phyloP scores from a whole-genome alignment of 2,329 filamentous ascomycete genomes.

The Diaporthe vaccinii region DNA sequence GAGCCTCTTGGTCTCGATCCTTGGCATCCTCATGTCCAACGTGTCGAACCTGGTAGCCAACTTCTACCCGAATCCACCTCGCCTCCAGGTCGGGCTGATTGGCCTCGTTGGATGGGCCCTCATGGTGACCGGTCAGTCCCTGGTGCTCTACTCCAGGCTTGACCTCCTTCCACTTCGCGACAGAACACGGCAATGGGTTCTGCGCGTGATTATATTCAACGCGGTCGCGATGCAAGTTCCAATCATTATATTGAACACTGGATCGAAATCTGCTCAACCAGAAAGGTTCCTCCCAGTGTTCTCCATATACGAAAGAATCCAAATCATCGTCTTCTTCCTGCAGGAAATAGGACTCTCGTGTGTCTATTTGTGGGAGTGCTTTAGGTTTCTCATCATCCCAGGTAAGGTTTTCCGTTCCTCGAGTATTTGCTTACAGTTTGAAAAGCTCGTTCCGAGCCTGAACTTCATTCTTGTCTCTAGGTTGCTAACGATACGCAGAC shows the following conservation, averaged over 20 bases:
- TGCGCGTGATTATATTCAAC: not conserved
- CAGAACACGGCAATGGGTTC: not conserved
- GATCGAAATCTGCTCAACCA: not conserved
- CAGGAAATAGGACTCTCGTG: conserved; percentile 8
- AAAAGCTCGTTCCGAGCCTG: too few relatives aligned
- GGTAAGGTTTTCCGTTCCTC: not conserved
- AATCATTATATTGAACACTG: not conserved
- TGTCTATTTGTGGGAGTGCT: conserved; percentile 14
- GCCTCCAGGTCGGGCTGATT: not conserved
- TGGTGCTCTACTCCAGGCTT: conserved; percentile 10
- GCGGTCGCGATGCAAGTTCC: not conserved
- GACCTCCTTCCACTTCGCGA: not conserved
- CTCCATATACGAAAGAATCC: not conserved
- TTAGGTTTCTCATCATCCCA: not conserved
- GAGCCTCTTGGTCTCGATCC: not conserved
- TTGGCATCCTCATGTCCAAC: conserved; percentile 14
- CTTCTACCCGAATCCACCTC: conserved; percentile 1
- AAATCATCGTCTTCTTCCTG: conserved; percentile 14
- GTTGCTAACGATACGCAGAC: not conserved
- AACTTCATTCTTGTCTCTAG: not conserved
- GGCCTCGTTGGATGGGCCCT: not conserved
- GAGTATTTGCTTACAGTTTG: not conserved
- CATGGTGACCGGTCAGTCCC: conserved; percentile 3
- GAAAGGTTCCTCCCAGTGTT: not conserved
- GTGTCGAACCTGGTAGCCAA: not conserved